A percentile compares a stretch with the other conserved stretches of the same genome.
phyloP scores from a whole-genome alignment of 331 rosid genomes.

The Telfairia occidentalis region DNA sequence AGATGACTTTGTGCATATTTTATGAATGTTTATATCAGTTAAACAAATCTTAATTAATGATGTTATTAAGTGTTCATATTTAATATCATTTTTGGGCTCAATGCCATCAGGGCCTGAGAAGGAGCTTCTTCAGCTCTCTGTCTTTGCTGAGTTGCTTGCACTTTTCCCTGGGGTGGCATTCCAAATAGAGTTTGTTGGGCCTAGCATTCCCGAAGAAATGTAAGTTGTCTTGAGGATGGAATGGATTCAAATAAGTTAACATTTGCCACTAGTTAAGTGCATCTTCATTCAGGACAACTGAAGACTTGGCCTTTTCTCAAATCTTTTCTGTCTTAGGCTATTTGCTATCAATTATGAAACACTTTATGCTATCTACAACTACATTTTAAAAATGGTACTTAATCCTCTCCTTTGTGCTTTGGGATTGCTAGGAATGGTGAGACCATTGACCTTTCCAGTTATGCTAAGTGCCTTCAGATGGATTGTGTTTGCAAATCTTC shows the following conservation, averaged over 20 bases:
- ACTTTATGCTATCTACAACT: background rate
- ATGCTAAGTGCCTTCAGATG: slow-evolving; percentile 37
- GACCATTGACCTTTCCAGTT: slow-evolving; percentile 34
- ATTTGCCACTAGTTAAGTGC: background rate
- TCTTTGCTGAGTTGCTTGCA: slow-evolving; percentile 66
- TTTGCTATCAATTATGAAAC: background rate
- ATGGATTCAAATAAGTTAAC: slow-evolving; percentile 1
- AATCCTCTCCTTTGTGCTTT: slow-evolving; percentile 12
- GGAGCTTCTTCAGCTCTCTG: slow-evolving; percentile 71
- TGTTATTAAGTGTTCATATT: background rate
- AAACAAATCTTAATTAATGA: background rate
- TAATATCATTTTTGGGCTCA: background rate
- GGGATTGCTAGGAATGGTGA: slow-evolving; percentile 63
- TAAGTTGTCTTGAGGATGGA: slow-evolving; percentile 18
- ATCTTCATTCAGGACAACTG: background rate
- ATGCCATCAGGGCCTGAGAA: slow-evolving; percentile 67
- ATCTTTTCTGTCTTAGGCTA: background rate
- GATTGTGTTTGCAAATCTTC: slow-evolving; percentile 55
- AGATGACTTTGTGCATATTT: background rate
- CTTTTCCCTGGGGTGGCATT: slow-evolving; percentile 57
- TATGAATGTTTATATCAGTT: background rate
- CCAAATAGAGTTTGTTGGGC: slow-evolving; percentile 72
- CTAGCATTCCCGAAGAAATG: slow-evolving; percentile 66
- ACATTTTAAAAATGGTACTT: background rate
- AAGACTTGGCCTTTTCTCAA: background rate